Evolutionary conservation across 2,329 filamentous ascomycete species (phyloP), one percentile per base, ranked within the genome.

Genomic region (Drechslerella dactyloides): DNA sequence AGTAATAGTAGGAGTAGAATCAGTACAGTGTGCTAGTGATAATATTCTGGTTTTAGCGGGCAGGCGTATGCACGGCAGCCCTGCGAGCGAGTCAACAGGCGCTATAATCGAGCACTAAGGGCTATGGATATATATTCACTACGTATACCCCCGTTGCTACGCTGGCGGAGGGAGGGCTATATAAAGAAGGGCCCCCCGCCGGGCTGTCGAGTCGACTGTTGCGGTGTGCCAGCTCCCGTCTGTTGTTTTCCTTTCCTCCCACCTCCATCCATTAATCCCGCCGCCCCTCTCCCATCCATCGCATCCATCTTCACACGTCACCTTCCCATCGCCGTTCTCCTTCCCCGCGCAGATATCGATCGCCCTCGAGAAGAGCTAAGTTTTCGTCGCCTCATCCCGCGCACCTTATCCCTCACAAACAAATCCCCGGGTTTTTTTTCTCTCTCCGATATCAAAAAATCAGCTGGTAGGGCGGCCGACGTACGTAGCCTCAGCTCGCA

Each of bases 401-500:
- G n/a, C n/a, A 42, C 2, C 13, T 17, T 17, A 17, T 42, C n/a
- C 4, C 37, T 42, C 13, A 13, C 13, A 37, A 37, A 17, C 13
- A 13, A 42, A 42, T 42, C n/a, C 37, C 37, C 37, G 37, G 37
- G 15, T 15, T 42, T 42, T 42, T 13, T 42, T 42, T 42, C n/a
- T 3, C 27, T 33, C 4, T 42, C 37, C 37, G 15, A 42, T 42
- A 42, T 42, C 37, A 42, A 37, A 37, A 37, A 13, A 17, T 42
- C 37, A 15, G 37, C 37, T 42, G n/a, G n/a, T 15, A 42, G 15
- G n/a, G n/a, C 11, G 13, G 11, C 2, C 37, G 13, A 42, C 37
- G n/a, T 15, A 42, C 37, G 37, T 42, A 42, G 37, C 37, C 37
- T 42, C 37, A 42, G 37, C 37, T 15, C n/a, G 37, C 37, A 42